Base-by-base conservation (phyloP, 1,139 yeast genomes). In the Neolecta irregularis region DNA sequence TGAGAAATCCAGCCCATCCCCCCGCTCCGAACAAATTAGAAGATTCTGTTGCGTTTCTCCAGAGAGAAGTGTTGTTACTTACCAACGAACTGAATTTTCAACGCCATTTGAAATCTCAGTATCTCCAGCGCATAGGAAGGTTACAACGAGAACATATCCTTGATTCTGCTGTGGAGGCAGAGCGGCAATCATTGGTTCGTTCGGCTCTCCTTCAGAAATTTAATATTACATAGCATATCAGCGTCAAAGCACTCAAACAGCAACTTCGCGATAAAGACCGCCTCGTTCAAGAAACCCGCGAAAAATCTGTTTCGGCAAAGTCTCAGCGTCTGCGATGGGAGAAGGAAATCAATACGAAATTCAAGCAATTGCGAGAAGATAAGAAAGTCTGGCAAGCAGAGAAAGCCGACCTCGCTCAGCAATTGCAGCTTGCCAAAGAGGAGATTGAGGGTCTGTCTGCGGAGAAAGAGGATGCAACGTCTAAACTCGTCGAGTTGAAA, bases 51-150 rank as follows among this genome's bases (percentile, higher is more conserved):
- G 26, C 38, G 8, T 28, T 47, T 32, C 37, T 37, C 45, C 69
- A 67, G 39, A 55, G 83, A 40, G 78, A 75, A 44, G 55, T 74
- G 21, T 51, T 74, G 35, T 57, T 75, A 26, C 50, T 66, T 40
- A 64, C 65, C 39, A 75, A 74, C 48, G 85, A 75, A 49, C 57
- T 73, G 32, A 77, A 73, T 35, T 74, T 75, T 49, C 59, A 70
- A 6, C 61, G 65, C 36, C 74, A 69, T 49, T 53, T 72, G 51
- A 69, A 67, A 40, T 62, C 65, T 40, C 60, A 72, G 43, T 64
- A 63, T 38, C 66, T 67, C 43, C 60, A 59, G 36, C 62, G 67
- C 31, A 62, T 67, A 36, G 52, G 64, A 18, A 46, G 54, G 30
- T 47, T 62, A 35, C 55, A 56, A 26, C 32, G 44, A n/a, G 41